These are phyloP conservation scores for Nitzschia inconspicua DNA, from an alignment of 108 stramenopile species.

Conservation along the genomic window DNA sequence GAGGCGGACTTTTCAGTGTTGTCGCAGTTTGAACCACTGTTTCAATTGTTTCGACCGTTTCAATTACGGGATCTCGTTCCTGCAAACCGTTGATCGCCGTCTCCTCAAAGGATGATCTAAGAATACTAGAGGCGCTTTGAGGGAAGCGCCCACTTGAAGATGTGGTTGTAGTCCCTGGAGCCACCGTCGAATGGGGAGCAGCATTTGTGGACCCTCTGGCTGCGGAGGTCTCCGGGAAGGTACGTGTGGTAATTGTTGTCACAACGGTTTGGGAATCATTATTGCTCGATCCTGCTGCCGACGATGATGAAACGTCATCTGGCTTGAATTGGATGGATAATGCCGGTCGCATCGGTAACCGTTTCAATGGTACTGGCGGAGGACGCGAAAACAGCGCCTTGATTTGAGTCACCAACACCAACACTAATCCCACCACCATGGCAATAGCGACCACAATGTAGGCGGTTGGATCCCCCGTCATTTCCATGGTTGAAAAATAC, in stretches of 20 bases:
- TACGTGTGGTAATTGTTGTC: no score
- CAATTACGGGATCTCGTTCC: no score
- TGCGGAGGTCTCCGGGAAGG: no score
- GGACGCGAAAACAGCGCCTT: constrained; percentile 51
- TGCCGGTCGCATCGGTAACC: constrained; percentile 61
- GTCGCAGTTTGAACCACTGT: background rate
- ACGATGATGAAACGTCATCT: constrained; percentile 44
- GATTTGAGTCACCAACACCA: constrained; percentile 5
- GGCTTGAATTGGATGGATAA: constrained; percentile 80
- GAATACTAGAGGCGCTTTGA: no score
- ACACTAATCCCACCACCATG: background rate
- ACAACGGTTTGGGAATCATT: no score
- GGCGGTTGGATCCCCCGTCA: background rate
- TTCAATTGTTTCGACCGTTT: background rate
- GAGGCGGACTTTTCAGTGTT: background rate
- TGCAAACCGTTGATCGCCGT: no score
- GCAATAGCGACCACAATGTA: background rate
- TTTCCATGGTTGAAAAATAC: background rate
- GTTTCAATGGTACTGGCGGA: constrained; percentile 65
- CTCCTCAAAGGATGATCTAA: no score
- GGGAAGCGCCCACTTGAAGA: no score
- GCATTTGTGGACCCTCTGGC: no score
- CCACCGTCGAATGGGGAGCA: no score
- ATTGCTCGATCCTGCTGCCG: no score
- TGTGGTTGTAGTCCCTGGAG: no score